Evolutionary conservation across 163 green algal species (phyloP), one percentile per base, ranked within the genome.

Genomic region (Chloromonas sp.): DNA sequence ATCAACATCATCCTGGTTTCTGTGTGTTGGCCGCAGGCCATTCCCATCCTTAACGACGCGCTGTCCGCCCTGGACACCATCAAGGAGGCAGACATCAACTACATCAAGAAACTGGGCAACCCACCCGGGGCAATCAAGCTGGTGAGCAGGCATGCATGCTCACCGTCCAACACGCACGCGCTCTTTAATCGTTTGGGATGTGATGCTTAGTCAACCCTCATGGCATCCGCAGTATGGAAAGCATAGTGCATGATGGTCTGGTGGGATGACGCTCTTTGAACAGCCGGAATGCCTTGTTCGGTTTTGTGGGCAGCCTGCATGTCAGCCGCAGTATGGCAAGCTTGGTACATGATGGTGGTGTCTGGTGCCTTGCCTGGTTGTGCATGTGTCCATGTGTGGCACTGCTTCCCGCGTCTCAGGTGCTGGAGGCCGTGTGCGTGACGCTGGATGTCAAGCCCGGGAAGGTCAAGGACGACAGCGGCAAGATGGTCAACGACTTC

Each of bases 91-190:
- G 94, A 97, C 87, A 97, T 97, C 86, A 93, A 79, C 84, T 93
- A 93, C 87, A 95, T 96, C 81, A 92, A 93, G 86, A 95, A 96
- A 85, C 92, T 96, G n/a, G 91, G 90, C 82, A 97, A 96, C 88
- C 94, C 94, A 8, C 94, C 94, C 14, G 86, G 58, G n/a, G 91
- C 93, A 82, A 95, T 97, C 86, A 97, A 97, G 89, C 88, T 97
- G 60, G 94, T 97, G 78, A 81, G 88, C 36, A 36, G 36, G 36
- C 36, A 36, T 36, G 36, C 36, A 36, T 36, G 36, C 36, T 36
- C 36, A 36, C 36, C 36, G 11, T 14, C 5, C 71, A 79, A 59
- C 2, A 36, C 13, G 11, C 60, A 74, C 86, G 81, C 71, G 84
- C 61, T 2, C 71, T 58, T 79, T 79, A 14, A 14, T 58, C 2